Evolutionary conservation across 2,329 filamentous ascomycete genomes (phyloP), one percentile per base, ranked within the genome.

Genomic region (Alternaria panax): DNA sequence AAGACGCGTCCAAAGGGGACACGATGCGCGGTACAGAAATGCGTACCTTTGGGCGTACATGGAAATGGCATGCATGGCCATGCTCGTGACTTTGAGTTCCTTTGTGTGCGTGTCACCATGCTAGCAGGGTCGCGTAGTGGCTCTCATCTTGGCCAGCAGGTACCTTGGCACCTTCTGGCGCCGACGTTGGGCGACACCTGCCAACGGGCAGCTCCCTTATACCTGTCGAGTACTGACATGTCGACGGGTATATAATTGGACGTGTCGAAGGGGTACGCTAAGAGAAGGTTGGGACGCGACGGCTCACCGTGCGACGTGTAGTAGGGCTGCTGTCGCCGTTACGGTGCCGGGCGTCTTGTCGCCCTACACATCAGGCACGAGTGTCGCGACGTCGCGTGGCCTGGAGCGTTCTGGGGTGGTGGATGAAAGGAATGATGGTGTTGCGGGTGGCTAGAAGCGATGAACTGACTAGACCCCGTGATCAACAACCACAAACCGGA

Each of bases 1-100:
- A 32, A n/a, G 52, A 50, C 60, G 59, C 54, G 62, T 57, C 57
- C 50, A 18, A 56, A 22, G 7, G 34, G 46, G 36, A 18, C 7
- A 25, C 30, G 45, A 51, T 47, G 45, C 28, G 28, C 45, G 30
- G 5, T 14, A 34, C 30, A 34, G 43, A 27, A 16, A 14, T 6
- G 1, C 16, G 43, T 47, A 30, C 28, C n/a, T 20, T n/a, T 38
- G n/a, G 8, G 9, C 24, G 20, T 22, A 24, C 20, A 34, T 5
- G 16, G 11, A 27, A 3, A 25, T n/a, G 4, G 24, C 5, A 43
- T 22, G 28, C 11, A 30, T 9, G 5, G 8, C 28, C 28, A 30
- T 7, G 28, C 28, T 30, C 7, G n/a, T 20, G 3, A n/a, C 4
- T 38, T 6, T 18, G 7, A 4, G 9, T 5, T 38, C 0, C n/a